Percentiles rank a stretch among this genome's conserved stretches.
phyloP scores from a whole-genome alignment of 2,329 filamentous ascomycete genomes.

The Penicillium sp. region DNA sequence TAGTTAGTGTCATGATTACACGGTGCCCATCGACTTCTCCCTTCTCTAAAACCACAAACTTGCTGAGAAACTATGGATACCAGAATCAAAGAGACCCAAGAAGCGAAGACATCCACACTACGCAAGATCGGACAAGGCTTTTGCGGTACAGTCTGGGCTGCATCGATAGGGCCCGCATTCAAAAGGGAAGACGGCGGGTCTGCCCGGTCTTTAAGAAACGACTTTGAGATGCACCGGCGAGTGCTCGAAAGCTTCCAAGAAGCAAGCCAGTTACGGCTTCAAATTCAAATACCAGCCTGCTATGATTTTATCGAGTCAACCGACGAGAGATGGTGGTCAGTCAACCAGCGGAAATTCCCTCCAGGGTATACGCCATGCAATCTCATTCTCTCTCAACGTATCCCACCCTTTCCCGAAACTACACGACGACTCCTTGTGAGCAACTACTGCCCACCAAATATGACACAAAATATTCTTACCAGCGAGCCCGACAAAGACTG shows the following conservation, averaged over 20 bases:
- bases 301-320: constrained; percentile 22
- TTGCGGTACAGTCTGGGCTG: constrained; percentile 36
- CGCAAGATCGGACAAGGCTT: constrained; percentile 29
- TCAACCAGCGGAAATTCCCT: constrained; percentile 27
- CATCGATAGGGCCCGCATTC: constrained; percentile 22
- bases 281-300: constrained; percentile 26
- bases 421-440: constrained; percentile 32
- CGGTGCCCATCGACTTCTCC: background rate
- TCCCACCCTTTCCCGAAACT: constrained; percentile 29
- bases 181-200: constrained; percentile 38
- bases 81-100: background rate
- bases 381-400: constrained; percentile 35
- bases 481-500: constrained; percentile 46
- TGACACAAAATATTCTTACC: constrained; percentile 25
- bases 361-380: constrained; percentile 34
- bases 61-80: background rate
- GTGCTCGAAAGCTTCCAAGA: constrained; percentile 17
- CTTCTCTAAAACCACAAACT: background rate
- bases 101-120: background rate
- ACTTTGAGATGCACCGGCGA: constrained; percentile 32
- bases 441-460: constrained; percentile 31
- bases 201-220: constrained; percentile 28
- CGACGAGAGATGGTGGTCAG: constrained; percentile 29
- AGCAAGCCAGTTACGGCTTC: background rate
- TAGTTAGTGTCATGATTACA: background rate